These are phyloP conservation scores for Tausonia pullulans DNA, from an alignment of 1,284 basidiomycete species.

Conservation along the genomic window DNA sequence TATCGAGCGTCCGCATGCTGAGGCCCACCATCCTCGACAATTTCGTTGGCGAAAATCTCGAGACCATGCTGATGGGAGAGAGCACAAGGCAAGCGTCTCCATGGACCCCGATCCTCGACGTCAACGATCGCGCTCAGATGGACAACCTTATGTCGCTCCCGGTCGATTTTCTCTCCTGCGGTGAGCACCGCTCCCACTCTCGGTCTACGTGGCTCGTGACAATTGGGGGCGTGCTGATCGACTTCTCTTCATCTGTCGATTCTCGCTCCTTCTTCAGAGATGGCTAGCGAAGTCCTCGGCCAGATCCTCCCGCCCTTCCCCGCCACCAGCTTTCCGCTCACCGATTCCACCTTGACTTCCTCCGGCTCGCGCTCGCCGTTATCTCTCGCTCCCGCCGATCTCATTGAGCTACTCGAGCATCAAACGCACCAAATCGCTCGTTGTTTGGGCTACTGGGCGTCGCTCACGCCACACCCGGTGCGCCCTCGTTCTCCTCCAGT, in stretches of 20 bases:
- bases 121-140: slow-evolving; percentile 1
- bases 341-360: too few relatives aligned
- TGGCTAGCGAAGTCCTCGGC: slow-evolving; percentile 3
- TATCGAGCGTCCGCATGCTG: too few relatives aligned
- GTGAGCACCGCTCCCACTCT: not conserved
- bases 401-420: not conserved
- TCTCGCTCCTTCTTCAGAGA: not conserved
- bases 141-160: not conserved
- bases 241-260: not conserved
- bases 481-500: not conserved
- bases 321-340: not conserved
- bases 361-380: too few relatives aligned
- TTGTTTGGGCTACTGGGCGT: not conserved
- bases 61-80: too few relatives aligned
- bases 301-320: not conserved
- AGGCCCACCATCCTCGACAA: too few relatives aligned
- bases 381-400: not conserved
- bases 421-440: not conserved
- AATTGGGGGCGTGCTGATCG: not conserved
- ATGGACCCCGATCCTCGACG: not conserved
- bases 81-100: too few relatives aligned
- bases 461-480: slow-evolving; percentile 4
- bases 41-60: too few relatives aligned
- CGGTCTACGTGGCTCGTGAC: not conserved
- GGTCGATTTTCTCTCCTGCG: not conserved